Percentiles rank a stretch among this genome's conserved stretches.
phyloP scores from a whole-genome alignment of 2,329 filamentous ascomycete genomes.

The Cladosporium halotolerans region DNA sequence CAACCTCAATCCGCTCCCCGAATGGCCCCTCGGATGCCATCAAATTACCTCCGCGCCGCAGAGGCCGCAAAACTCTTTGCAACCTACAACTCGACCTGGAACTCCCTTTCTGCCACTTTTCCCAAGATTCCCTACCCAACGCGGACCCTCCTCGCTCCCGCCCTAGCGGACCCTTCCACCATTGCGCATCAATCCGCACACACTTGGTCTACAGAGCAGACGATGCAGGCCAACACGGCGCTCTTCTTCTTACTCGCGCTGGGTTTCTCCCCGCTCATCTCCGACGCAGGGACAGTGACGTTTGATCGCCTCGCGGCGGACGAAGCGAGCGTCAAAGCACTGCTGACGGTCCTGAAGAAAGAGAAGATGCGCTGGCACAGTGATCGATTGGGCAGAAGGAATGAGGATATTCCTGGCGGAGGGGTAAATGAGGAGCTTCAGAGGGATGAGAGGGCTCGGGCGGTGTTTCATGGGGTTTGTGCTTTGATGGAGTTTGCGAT shows the following conservation, averaged over 20 bases:
- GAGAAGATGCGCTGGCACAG: slow-evolving; percentile 30
- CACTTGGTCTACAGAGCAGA: slow-evolving; percentile 27
- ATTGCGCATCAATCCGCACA: slow-evolving; percentile 22
- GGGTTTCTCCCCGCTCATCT: slow-evolving; percentile 16
- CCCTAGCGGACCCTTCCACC: slow-evolving; percentile 20
- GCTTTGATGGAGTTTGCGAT: slow-evolving; percentile 17
- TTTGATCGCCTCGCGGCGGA: slow-evolving; percentile 20
- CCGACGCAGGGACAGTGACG: slow-evolving; percentile 13
- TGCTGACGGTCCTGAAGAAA: slow-evolving; percentile 27
- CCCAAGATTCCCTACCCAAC: slow-evolving; percentile 27
- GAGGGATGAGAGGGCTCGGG: slow-evolving; percentile 24
- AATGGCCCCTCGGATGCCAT: slow-evolving; percentile 16
- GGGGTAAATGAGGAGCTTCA: slow-evolving; percentile 23
- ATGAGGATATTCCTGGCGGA: slow-evolving; percentile 15
- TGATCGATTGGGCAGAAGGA: slow-evolving; percentile 26
- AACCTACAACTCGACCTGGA: slow-evolving; percentile 26
- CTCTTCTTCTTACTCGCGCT: slow-evolving; percentile 27
- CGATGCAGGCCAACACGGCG: slow-evolving; percentile 29
- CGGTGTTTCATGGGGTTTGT: slow-evolving; percentile 30
- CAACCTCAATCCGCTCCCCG: slow-evolving; percentile 10
- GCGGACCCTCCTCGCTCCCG: slow-evolving; percentile 22
- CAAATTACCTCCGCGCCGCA: slow-evolving; percentile 20
- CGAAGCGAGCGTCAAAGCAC: slow-evolving; percentile 19
- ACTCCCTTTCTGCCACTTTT: slow-evolving; percentile 18
- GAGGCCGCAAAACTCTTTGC: slow-evolving; percentile 25